Evolutionary conservation across 441 rosid genomes (phyloP), one percentile per base, ranked within the genome.

Genomic region (Syzygium malaccense): DNA sequence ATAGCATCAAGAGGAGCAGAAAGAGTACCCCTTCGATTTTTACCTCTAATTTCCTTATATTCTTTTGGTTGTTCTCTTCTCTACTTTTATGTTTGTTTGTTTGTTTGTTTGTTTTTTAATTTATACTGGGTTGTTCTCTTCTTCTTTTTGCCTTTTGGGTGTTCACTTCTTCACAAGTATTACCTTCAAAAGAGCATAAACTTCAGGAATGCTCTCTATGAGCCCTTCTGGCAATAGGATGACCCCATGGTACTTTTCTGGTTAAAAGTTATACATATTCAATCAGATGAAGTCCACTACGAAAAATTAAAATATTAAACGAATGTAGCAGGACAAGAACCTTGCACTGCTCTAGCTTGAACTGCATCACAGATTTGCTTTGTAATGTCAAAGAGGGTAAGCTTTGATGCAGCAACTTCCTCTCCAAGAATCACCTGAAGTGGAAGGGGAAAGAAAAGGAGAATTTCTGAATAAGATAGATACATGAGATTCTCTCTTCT

Each of bases 141-240:
- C 83, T 20, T 75, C 51, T 37, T 71, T 75, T 37, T 25, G 28
- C 28, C n/a, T 71, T 37, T 75, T 23, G 83, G 80, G 0, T 41
- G 83, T 75, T 75, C n/a, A 23, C 83, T 75, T 23, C 18, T 75
- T 23, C 83, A 41, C 83, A 75, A 6, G 51, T 6, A 41, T 91
- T 94, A 98, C 99, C 98, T 96, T 98, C 91, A 98, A 92, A 68
- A 98, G 92, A 86, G 99, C 98, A 80, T 96, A 98, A 86, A 97
- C 96, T 93, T 98, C 99, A 86, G 99, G 99, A 91, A 98, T 98
- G 93, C 96, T 98, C 94, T 95, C 99, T 87, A 98, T 95, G 78
- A 97, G 97, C 88, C 99, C 99, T 95, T 98, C 99, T 23, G 99
- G 99, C 89, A 98, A 92, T 88, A 98, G 95, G 91, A 98, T 94